Conservation (phyloP, 495 filamentous ascomycete genomes). For the Penicillium manginii region DNA sequence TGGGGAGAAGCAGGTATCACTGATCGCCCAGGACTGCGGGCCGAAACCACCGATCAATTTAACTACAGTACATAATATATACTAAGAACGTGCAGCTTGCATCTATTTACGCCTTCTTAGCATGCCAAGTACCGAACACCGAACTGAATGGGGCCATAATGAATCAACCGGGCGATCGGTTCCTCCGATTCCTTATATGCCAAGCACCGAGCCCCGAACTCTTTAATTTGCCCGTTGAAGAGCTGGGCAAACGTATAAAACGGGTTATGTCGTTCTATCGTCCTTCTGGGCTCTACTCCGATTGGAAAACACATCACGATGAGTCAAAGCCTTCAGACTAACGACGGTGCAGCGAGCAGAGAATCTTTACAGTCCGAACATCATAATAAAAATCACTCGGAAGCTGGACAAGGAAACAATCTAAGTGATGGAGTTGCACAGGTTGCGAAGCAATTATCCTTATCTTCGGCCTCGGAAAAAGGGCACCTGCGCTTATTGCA, state of each 20-base stretch:
- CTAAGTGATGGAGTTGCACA: background rate
- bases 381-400: background rate
- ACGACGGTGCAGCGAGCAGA: background rate
- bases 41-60: no score
- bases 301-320: background rate
- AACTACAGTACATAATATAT: no score
- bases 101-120: background rate
- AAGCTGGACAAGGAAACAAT: background rate
- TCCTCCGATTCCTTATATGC: background rate
- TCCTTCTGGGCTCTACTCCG: background rate
- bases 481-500: background rate
- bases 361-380: background rate
- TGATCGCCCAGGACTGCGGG: no score
- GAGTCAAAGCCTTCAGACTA: background rate
- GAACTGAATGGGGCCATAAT: background rate
- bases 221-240: conserved; percentile 1
- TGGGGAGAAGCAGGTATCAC: no score
- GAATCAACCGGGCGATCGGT: background rate
- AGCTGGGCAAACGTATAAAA: background rate
- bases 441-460: conserved; percentile 1
- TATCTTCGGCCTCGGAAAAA: conserved; percentile 5
- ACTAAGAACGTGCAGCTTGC: no score
- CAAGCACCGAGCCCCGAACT: conserved; percentile 8
- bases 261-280: background rate
- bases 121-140: conserved; percentile 6